A percentile compares a stretch with the other conserved stretches of the same genome.
Conservation (phyloP, 495 filamentous ascomycete species). For the Penicillium ochrochloron region DNA sequence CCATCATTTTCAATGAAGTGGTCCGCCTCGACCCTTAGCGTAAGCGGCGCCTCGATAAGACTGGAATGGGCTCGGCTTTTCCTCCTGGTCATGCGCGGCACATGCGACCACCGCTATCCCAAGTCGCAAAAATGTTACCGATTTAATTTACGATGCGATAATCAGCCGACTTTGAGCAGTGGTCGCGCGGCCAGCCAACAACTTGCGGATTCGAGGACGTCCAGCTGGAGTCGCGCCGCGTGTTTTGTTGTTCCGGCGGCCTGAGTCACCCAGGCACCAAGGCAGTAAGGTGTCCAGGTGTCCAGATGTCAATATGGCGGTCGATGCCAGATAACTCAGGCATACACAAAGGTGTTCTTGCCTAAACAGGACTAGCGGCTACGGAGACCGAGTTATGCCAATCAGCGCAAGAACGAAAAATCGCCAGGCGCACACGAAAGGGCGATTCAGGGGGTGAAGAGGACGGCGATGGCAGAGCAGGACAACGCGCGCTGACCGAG, state of each 20-base stretch:
- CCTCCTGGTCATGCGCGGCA: slow-evolving; percentile 17
- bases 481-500: slow-evolving; percentile 9
- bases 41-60: slow-evolving; percentile 27
- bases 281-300: slow-evolving; percentile 18
- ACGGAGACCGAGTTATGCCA: slow-evolving; percentile 32
- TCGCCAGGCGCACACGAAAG: slow-evolving; percentile 28
- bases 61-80: slow-evolving; percentile 1
- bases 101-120: slow-evolving; percentile 26
- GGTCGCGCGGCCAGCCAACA: slow-evolving; percentile 12
- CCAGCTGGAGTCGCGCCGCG: slow-evolving; percentile 36
- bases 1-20: slow-evolving; percentile 34
- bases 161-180: neutral
- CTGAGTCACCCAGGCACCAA: slow-evolving; percentile 25
- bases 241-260: slow-evolving; percentile 37
- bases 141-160: slow-evolving; percentile 14
- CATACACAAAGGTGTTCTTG: neutral
- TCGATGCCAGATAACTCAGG: neutral
- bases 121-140: slow-evolving; percentile 1
- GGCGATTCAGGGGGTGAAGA: slow-evolving; percentile 28
- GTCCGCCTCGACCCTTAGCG: slow-evolving; percentile 17
- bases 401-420: slow-evolving; percentile 33
- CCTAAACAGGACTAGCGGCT: slow-evolving; percentile 35
- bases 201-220: slow-evolving; percentile 16
- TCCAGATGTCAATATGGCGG: slow-evolving; percentile 13
- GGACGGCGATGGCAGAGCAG: slow-evolving; percentile 12